A percentile compares a stretch with the other conserved stretches of the same genome.
Evolutionary conservation across 208 protist species (phyloP).

Genomic region (Trypanosoma mega): DNA sequence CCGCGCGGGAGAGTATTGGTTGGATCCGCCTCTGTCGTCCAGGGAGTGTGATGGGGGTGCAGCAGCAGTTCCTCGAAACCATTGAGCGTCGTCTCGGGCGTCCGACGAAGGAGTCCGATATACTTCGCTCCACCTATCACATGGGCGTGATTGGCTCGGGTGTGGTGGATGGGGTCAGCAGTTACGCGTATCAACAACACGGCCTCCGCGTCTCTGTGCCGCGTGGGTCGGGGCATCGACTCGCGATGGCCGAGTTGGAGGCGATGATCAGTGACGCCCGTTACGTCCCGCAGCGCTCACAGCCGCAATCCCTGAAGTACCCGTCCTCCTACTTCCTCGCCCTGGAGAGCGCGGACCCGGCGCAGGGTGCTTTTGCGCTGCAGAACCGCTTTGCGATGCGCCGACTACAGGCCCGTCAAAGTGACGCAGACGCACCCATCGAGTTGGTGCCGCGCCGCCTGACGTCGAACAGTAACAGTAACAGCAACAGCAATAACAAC

Average conservation of each 20-base stretch:
- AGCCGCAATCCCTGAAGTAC: conserved; percentile 30
- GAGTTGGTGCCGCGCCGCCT: too few relatives aligned
- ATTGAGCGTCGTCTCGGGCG: conserved; percentile 61
- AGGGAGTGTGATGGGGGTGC: conserved; percentile 95
- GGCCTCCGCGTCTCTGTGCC: background rate
- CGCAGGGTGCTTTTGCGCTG: conserved; percentile 18
- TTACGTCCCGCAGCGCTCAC: conserved; percentile 26
- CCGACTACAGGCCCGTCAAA: background rate
- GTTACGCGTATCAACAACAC: conserved; percentile 20
- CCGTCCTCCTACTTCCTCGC: conserved; percentile 36
- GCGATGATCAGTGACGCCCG: conserved; percentile 14
- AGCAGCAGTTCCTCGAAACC: conserved; percentile 94
- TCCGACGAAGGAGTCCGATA: conserved; percentile 11
- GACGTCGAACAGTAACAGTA: too few relatives aligned
- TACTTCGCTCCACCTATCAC: conserved; percentile 1
- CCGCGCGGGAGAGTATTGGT: conserved; percentile 89
- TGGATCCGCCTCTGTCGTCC: conserved; percentile 95
- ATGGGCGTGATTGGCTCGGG: conserved; percentile 12
- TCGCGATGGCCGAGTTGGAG: conserved; percentile 23
- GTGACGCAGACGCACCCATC: background rate
- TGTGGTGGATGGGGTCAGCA: conserved; percentile 2
- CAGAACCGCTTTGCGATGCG: conserved; percentile 22
- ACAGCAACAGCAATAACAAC: too few relatives aligned
- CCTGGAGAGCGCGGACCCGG: conserved; percentile 26
- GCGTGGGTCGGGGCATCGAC: conserved; percentile 14